These are phyloP conservation scores for Trametes sanguinea DNA, from an alignment of 768 basidiomycete species.

Conservation along the genomic window DNA sequence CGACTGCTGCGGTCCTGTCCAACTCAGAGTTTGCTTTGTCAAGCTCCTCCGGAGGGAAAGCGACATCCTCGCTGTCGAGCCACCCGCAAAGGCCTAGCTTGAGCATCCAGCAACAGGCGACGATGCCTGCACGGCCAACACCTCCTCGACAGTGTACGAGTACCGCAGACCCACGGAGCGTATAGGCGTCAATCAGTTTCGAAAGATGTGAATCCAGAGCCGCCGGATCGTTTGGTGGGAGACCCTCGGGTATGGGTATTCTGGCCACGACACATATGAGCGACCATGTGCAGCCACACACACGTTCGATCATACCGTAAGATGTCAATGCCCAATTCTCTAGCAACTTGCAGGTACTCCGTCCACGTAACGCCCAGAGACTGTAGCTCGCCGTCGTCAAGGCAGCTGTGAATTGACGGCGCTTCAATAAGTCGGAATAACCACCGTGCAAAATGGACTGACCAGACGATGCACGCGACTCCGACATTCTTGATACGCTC, in stretches of 20 bases:
- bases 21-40: not conserved
- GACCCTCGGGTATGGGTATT: constrained; percentile 87
- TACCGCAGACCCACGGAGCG: constrained; percentile 67
- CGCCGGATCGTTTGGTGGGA: constrained; percentile 63
- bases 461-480: constrained; percentile 86
- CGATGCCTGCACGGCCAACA: constrained; percentile 88
- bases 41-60: not conserved
- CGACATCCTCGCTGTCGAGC: constrained; percentile 37
- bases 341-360: constrained; percentile 67
- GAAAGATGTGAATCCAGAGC: constrained; percentile 67
- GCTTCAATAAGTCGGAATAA: not conserved
- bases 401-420: constrained; percentile 52
- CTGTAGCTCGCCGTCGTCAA: constrained; percentile 82
- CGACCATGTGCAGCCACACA: not conserved
- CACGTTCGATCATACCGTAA: constrained; percentile 55
- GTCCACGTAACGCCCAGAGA: constrained; percentile 87
- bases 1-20: not conserved
- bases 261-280: constrained; percentile 39
- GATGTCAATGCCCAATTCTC: constrained; percentile 71
- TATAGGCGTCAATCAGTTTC: constrained; percentile 68
- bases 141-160: constrained; percentile 94
- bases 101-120: constrained; percentile 91
- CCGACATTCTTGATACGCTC: constrained; percentile 70
- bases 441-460: constrained; percentile 22
- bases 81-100: constrained; percentile 89